A percentile compares a stretch with the other conserved stretches of the same genome.
phyloP scores from a whole-genome alignment of 805 yeast genomes.

The Starmerella geochares region DNA sequence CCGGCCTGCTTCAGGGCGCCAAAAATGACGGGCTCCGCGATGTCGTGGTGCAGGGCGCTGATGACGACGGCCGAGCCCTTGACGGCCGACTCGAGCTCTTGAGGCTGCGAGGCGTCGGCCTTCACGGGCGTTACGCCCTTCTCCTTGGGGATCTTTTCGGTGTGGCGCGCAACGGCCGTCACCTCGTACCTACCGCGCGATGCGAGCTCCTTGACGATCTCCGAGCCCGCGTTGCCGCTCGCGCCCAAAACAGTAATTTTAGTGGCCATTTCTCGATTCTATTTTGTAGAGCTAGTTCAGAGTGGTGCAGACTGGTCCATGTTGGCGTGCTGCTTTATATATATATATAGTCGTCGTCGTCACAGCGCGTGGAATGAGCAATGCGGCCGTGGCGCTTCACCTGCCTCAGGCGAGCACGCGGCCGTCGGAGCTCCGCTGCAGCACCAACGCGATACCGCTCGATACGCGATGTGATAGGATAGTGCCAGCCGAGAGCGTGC shows the following conservation, averaged over 20 bases:
- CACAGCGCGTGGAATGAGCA: background rate
- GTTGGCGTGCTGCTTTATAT: too few species aligned
- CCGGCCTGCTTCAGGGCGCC: conserved; percentile 12
- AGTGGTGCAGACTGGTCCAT: too few species aligned
- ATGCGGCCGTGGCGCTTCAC: background rate
- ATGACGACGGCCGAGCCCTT: conserved; percentile 14
- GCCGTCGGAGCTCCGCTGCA: background rate
- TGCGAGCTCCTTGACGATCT: conserved; percentile 13
- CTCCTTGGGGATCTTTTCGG: conserved; percentile 6
- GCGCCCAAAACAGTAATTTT: conserved; percentile 24
- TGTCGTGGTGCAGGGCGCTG: conserved; percentile 13
- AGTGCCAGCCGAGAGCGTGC: background rate
- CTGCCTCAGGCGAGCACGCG: too few species aligned
- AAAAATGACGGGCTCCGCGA: conserved; percentile 2
- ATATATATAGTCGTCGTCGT: too few species aligned
- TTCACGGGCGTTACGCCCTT: conserved; percentile 10
- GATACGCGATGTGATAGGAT: background rate
- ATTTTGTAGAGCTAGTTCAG: too few species aligned
- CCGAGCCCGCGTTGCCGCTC: conserved; percentile 32
- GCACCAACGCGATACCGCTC: background rate
- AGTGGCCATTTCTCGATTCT: background rate
- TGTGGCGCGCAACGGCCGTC: conserved; percentile 17
- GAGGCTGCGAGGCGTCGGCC: conserved; percentile 17
- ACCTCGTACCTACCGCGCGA: conserved; percentile 12
- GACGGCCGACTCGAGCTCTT: conserved; percentile 4